These are phyloP conservation scores for Rugosomyces carneus DNA, from an alignment of 1,284 basidiomycete genomes.

Conservation along the genomic window DNA sequence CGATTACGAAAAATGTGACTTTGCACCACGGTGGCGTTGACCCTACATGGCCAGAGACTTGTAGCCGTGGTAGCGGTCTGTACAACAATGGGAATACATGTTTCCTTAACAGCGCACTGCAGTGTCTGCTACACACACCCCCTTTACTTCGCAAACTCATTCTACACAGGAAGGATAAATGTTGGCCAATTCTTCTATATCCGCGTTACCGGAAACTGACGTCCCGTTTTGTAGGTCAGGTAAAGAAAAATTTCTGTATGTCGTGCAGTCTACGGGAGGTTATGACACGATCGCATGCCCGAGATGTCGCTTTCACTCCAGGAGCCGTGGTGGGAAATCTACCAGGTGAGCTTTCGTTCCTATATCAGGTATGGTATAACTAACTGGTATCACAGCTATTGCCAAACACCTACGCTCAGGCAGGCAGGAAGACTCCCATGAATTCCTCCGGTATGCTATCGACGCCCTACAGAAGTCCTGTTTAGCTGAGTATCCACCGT, in stretches of 20 bases:
- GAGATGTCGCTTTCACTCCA: constrained; percentile 51
- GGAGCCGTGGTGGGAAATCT: constrained; percentile 58
- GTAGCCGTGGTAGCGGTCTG: constrained; percentile 58
- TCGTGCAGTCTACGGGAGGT: constrained; percentile 60
- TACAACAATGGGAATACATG: constrained; percentile 96
- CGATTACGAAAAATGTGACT: constrained; percentile 27
- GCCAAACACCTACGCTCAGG: constrained; percentile 88
- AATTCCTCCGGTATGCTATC: constrained; percentile 93
- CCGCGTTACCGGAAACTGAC: neutral
- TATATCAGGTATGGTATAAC: neutral
- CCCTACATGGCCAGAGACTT: constrained; percentile 46
- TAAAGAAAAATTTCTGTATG: constrained; percentile 68
- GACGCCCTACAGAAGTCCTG: constrained; percentile 89
- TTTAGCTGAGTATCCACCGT: constrained; percentile 69
- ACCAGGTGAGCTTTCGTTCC: constrained; percentile 45
- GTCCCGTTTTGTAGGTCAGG: constrained; percentile 40
- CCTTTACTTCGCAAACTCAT: constrained; percentile 74
- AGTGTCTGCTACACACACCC: constrained; percentile 92
- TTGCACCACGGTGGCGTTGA: constrained; percentile 52
- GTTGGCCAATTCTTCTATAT: constrained; percentile 30
- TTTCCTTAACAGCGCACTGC: constrained; percentile 93
- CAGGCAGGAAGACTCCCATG: constrained; percentile 97
- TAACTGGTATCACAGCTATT: constrained; percentile 52
- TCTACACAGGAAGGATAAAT: constrained; percentile 48
- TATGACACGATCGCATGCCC: constrained; percentile 44